Evolutionary conservation across 805 yeast genomes (phyloP).

Genomic region (Yamadazyma phyllophila): DNA sequence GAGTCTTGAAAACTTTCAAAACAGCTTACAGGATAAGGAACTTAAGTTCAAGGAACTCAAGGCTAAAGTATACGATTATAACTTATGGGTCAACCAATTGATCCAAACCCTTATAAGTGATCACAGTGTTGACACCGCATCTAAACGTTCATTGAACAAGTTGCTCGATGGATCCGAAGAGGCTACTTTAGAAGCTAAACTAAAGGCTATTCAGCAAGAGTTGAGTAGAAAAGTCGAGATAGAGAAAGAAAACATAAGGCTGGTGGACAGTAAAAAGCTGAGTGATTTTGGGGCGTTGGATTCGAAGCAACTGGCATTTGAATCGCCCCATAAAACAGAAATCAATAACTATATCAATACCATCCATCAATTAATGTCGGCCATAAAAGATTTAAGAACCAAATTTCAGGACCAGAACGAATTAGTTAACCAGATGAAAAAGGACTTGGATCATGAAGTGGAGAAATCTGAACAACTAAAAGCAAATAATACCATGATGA

Average conservation of each 20-base stretch:
- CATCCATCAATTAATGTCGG: conserved; percentile 19
- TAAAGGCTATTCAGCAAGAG: conserved; percentile 23
- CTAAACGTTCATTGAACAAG: conserved; percentile 17
- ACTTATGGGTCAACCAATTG: conserved; percentile 19
- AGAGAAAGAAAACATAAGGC: background rate
- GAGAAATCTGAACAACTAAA: conserved; percentile 22
- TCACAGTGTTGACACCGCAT: conserved; percentile 15
- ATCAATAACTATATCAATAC: conserved; percentile 13
- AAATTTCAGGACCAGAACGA: conserved; percentile 21
- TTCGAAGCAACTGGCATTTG: background rate
- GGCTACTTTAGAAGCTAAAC: conserved; percentile 21
- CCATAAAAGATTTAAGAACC: conserved; percentile 22
- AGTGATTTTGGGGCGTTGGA: background rate
- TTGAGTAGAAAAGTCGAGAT: conserved; percentile 15
- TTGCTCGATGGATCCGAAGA: conserved; percentile 15
- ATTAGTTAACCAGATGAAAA: conserved; percentile 20
- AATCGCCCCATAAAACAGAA: conserved; percentile 3
- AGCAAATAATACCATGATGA: conserved; percentile 15
- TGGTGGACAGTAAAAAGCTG: conserved; percentile 1
- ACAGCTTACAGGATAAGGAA: conserved; percentile 30
- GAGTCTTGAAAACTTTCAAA: conserved; percentile 34
- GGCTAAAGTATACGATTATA: conserved; percentile 14
- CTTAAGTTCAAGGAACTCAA: conserved; percentile 14
- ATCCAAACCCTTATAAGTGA: conserved; percentile 19
- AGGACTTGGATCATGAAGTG: conserved; percentile 21